A percentile compares a stretch with the other conserved stretches of the same genome.
Evolutionary conservation across 176 grass and related monocot genomes (phyloP).

Genomic region (Hyparrhenia diplandra): DNA sequence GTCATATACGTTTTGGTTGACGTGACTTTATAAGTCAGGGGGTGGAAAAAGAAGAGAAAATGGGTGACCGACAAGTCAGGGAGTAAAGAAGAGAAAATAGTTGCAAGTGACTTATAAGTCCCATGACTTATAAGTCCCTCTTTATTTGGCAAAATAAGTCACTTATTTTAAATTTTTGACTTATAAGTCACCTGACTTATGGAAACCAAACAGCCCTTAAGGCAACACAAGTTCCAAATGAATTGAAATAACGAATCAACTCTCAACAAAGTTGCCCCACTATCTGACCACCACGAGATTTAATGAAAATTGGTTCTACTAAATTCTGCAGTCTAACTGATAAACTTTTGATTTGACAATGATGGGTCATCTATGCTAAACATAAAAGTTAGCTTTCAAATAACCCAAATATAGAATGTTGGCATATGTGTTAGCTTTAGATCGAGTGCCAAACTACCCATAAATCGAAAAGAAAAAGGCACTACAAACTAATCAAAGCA

Average conservation of each 20-base stretch:
- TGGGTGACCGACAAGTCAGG: no score
- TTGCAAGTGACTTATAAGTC: no score
- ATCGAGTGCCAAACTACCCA: background rate
- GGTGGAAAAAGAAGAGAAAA: no score
- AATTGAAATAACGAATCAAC: constrained; percentile 1
- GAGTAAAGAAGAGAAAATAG: no score
- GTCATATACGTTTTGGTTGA: no score
- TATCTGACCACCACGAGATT: background rate
- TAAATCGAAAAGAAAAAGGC: background rate
- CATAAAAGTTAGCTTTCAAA: background rate
- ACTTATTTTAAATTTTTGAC: no score
- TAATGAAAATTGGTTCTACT: background rate
- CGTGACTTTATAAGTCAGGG: no score
- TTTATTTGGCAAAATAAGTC: no score
- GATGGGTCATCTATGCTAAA: background rate
- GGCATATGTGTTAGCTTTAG: background rate
- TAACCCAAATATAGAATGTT: background rate
- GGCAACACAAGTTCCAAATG: background rate
- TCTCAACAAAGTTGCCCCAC: background rate
- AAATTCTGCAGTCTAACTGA: background rate
- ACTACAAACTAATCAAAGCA: background rate
- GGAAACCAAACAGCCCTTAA: no score
- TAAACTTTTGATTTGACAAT: background rate
- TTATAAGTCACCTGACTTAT: no score
- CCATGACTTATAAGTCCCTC: no score